These are phyloP conservation scores for Thielaviopsis euricoi DNA, from an alignment of 2,329 filamentous ascomycete species.

Conservation along the genomic window DNA sequence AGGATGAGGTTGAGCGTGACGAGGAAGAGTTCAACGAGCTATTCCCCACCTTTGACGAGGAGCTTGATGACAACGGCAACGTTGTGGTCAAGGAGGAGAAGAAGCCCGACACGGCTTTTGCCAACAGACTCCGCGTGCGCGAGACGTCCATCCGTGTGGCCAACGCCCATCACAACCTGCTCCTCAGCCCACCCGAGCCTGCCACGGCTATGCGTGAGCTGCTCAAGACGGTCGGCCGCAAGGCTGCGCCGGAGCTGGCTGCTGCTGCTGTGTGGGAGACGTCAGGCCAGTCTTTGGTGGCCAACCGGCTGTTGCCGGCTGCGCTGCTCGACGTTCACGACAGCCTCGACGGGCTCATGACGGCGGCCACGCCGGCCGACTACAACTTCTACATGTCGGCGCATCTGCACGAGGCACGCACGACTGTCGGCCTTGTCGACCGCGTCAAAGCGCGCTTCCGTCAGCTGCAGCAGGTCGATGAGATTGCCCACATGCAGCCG, in stretches of 20 bases:
- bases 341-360: conserved; percentile 29
- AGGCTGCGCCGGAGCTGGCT: conserved; percentile 18
- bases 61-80: conserved; percentile 16
- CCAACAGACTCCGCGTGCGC: conserved; percentile 27
- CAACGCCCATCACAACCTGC: conserved; percentile 38
- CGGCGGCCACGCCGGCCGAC: conserved; percentile 21
- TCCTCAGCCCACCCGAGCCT: conserved; percentile 27
- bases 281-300: conserved; percentile 24
- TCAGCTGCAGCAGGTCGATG: conserved; percentile 48
- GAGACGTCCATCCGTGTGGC: conserved; percentile 45
- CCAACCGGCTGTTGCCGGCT: conserved; percentile 43
- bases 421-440: conserved; percentile 52
- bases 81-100: background rate
- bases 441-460: conserved; percentile 56
- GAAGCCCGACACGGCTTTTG: conserved; percentile 12
- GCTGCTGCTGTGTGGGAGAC: conserved; percentile 16
- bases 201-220: conserved; percentile 26
- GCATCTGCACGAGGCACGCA: conserved; percentile 60
- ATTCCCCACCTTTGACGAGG: conserved; percentile 61
- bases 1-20: conserved; percentile 60
- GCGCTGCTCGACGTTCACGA: conserved; percentile 50
- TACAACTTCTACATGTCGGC: conserved; percentile 87
- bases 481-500: conserved; percentile 56
- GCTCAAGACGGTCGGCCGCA: conserved; percentile 27
- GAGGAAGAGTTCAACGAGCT: conserved; percentile 61